Evolutionary conservation across 176 grass and related monocot species (phyloP).

Genomic region (Calamus simplicifolius): DNA sequence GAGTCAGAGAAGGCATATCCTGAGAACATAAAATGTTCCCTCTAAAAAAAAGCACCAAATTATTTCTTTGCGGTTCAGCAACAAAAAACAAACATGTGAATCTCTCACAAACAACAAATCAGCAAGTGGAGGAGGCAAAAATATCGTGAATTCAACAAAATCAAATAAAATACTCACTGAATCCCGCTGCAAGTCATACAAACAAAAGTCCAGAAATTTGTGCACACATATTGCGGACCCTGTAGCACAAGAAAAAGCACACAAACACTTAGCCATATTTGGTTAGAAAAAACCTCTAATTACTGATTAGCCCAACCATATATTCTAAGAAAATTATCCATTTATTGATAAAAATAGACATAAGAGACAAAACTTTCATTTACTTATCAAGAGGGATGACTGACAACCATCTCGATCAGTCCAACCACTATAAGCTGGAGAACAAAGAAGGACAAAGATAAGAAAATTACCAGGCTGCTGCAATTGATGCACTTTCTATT

Average conservation of each 20-base stretch:
- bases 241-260: conserved; percentile 25
- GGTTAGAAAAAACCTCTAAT: too few species aligned
- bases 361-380: too few species aligned
- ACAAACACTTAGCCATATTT: background rate
- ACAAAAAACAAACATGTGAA: background rate
- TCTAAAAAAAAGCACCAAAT: too few species aligned
- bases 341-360: too few species aligned
- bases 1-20: too few species aligned
- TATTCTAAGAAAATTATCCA: too few species aligned
- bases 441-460: background rate
- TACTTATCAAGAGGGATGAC: too few species aligned
- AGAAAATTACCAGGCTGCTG: conserved; percentile 35
- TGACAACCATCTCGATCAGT: too few species aligned
- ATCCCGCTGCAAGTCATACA: conserved; percentile 92
- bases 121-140: background rate
- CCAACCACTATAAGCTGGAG: background rate
- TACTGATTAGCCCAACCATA: too few species aligned
- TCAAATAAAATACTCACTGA: conserved; percentile 49
- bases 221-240: conserved; percentile 94
- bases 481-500: too few species aligned
- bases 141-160: background rate
- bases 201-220: conserved; percentile 86
- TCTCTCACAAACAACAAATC: too few species aligned
- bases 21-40: too few species aligned
- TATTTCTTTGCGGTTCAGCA: background rate